Evolutionary conservation across 1,284 basidiomycete species (phyloP), one percentile per base, ranked within the genome.

Genomic region (Pisolithus thermaeus): DNA sequence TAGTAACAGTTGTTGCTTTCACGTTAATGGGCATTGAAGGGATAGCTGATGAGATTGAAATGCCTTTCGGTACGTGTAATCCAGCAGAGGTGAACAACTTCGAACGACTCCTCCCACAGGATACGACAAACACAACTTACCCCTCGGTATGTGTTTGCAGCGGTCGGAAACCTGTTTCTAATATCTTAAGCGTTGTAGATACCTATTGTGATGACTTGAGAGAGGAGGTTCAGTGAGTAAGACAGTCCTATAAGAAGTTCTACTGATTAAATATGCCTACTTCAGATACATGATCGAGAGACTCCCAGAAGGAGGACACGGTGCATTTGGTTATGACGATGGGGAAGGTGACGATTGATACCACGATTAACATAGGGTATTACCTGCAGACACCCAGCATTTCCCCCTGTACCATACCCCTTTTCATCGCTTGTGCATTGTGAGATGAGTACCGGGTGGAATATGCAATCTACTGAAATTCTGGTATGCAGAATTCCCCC

Each of bases 21-120:
- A 93, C 89, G 4, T 79, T 95, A 56, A 92, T 93, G 86, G 92
- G 92, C 11, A 87, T 96, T 50, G 93, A 96, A 70, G 92, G 92
- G 9, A 94, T 96, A 56, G 92, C 92, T 0, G 86, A 92, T 56
- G 85, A 93, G 69, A 90, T 94, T 57, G 92, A 95, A 66, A 89
- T 90, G 84, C 92, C 92, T 2, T 90, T 88, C 56, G 87, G 84
- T 84, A 56, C 52, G 76, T 68, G 38, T 30, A 46, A 36, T 18
- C 35, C 54, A 9, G 3, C 23, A 35, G 28, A 46, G 38, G 37
- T 37, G 25, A 18, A 46, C 7, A 38, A 46, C 7, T 18, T 44
- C 55, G 38, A 52, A 43, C 43, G 38, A 25, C 48, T 27, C 38
- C 20, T 28, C 54, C 42, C 49, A 20, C 49, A 87, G 83, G 86